These are phyloP conservation scores for Obelidium mucronatum DNA, from an alignment of 192 early-diverging fungal species.

Conservation along the genomic window DNA sequence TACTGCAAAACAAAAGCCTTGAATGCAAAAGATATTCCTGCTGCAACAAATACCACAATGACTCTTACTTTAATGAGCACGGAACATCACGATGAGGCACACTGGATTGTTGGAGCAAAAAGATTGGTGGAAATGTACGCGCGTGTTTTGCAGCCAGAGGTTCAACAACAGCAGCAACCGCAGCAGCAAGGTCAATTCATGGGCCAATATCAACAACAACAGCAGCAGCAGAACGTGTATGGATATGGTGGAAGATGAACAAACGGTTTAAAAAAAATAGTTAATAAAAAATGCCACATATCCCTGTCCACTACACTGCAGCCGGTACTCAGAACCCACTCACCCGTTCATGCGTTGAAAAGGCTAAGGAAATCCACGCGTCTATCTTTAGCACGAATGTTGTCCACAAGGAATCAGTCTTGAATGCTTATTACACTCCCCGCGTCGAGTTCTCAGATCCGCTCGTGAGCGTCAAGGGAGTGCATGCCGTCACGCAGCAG, in stretches of 20 bases:
- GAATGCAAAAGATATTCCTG: slow-evolving; percentile 37
- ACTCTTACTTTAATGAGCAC: slow-evolving; percentile 46
- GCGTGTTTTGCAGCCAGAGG: background rate
- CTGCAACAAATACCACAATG: slow-evolving; percentile 33
- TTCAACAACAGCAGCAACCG: slow-evolving; percentile 8
- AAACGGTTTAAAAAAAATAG: too few relatives aligned
- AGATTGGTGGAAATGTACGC: slow-evolving; percentile 52
- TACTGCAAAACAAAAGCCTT: slow-evolving; percentile 47
- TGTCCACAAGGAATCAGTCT: slow-evolving; percentile 1
- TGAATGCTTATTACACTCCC: slow-evolving; percentile 16
- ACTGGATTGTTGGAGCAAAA: slow-evolving; percentile 57
- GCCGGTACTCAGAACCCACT: too few relatives aligned
- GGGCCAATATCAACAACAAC: background rate
- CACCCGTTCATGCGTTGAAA: slow-evolving; percentile 27
- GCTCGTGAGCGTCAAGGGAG: slow-evolving; percentile 1
- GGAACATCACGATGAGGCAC: slow-evolving; percentile 49
- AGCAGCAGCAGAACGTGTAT: too few relatives aligned
- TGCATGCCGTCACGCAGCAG: slow-evolving; percentile 21
- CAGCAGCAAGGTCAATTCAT: background rate
- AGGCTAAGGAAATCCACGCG: slow-evolving; percentile 35
- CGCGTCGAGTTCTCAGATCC: slow-evolving; percentile 4
- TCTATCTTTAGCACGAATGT: background rate
- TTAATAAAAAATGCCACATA: too few relatives aligned
- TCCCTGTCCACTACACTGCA: too few relatives aligned
- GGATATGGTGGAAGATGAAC: too few relatives aligned